A percentile compares a stretch with the other conserved stretches of the same genome.
These are phyloP conservation scores for Penicillium fuscoglaucum DNA, from an alignment of 2,329 filamentous ascomycete genomes.

Conservation along the genomic window DNA sequence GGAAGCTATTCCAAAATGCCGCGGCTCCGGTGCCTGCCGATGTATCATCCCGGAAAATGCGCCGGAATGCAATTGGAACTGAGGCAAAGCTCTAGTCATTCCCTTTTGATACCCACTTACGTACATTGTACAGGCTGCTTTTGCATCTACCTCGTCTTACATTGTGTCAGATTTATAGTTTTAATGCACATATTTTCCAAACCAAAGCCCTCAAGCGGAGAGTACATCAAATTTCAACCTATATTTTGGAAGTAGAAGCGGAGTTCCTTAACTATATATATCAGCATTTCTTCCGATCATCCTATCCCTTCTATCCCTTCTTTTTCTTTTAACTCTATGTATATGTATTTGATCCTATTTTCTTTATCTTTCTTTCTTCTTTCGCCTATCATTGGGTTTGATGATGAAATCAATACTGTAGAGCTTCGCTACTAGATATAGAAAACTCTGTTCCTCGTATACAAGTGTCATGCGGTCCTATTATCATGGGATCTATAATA, in stretches of 20 bases:
- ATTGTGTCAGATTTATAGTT: neutral
- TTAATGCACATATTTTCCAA: neutral
- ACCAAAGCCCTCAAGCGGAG: neutral
- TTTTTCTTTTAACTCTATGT: neutral
- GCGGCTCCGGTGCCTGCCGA: slow-evolving; percentile 29
- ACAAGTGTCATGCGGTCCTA: too few relatives aligned
- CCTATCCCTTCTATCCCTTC: neutral
- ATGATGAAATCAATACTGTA: too few relatives aligned
- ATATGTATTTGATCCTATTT: too few relatives aligned
- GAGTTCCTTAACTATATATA: neutral
- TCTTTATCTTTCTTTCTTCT: too few relatives aligned
- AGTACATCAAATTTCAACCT: neutral
- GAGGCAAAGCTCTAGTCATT: slow-evolving; percentile 32
- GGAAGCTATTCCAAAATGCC: slow-evolving; percentile 59
- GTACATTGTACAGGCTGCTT: neutral
- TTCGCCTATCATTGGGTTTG: too few relatives aligned
- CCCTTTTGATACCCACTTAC: slow-evolving; percentile 4
- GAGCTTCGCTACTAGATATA: too few relatives aligned
- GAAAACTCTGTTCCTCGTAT: too few relatives aligned
- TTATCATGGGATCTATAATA: too few relatives aligned
- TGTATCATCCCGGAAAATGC: slow-evolving; percentile 38
- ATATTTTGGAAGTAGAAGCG: neutral
- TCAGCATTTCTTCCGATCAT: neutral
- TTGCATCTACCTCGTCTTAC: neutral
- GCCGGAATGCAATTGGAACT: slow-evolving; percentile 40